Percentiles rank a stretch among this genome's conserved stretches.
phyloP scores from a whole-genome alignment of 192 early-diverging fungal genomes.

The Polychytrium aggregatum region DNA sequence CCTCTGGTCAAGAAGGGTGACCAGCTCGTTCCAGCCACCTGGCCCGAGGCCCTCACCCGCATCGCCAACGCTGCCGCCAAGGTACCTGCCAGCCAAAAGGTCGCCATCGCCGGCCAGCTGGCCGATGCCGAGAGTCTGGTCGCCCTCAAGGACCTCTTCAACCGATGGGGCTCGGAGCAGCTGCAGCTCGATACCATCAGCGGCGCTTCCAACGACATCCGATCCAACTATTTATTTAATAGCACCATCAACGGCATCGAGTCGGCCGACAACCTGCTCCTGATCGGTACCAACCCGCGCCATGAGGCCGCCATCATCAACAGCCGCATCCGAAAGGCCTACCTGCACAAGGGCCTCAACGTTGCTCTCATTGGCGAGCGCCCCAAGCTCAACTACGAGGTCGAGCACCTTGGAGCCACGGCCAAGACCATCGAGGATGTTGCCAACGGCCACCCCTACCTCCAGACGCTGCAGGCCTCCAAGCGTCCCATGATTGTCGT shows the following conservation, averaged over 20 bases:
- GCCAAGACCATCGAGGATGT: constrained; percentile 58
- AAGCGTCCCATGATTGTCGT: constrained; percentile 88
- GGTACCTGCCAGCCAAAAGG: constrained; percentile 51
- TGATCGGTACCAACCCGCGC: constrained; percentile 92
- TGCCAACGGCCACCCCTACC: constrained; percentile 54
- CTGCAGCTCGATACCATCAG: constrained; percentile 61
- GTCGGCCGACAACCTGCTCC: constrained; percentile 81
- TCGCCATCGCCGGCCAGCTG: constrained; percentile 80
- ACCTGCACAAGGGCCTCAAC: constrained; percentile 66
- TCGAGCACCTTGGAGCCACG: constrained; percentile 65
- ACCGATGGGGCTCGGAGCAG: constrained; percentile 75
- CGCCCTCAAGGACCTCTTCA: constrained; percentile 91
- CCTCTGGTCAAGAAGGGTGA: constrained; percentile 79
- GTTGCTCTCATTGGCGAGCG: constrained; percentile 72
- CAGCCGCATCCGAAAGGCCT: constrained; percentile 91
- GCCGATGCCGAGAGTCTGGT: constrained; percentile 91
- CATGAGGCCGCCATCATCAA: constrained; percentile 94
- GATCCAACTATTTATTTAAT: constrained; percentile 83
- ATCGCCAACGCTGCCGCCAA: constrained; percentile 56
- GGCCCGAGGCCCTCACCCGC: constrained; percentile 71
- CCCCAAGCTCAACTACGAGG: constrained; percentile 82
- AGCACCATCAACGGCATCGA: constrained; percentile 77
- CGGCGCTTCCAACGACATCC: constrained; percentile 58
- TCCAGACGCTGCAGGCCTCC: constrained; percentile 65
- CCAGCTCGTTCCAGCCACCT: constrained; percentile 71